These are phyloP conservation scores for Colletotrichum lindemuthianum DNA, from an alignment of 2,329 filamentous ascomycete species.

Conservation along the genomic window DNA sequence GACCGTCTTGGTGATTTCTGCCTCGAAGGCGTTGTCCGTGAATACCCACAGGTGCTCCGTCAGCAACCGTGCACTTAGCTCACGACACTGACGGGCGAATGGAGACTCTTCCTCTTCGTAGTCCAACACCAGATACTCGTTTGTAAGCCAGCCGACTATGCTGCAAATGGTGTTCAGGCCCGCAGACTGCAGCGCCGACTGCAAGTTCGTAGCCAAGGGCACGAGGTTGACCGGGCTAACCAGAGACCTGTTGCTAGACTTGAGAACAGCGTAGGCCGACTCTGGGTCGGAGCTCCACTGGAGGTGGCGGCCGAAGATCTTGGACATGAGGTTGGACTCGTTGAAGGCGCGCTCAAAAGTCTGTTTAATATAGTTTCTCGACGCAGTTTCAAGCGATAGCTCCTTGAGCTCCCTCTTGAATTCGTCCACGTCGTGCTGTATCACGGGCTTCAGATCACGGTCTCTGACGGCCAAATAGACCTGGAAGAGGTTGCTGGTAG, in stretches of 20 bases:
- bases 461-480: constrained; percentile 64
- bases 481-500: constrained; percentile 64
- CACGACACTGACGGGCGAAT: constrained; percentile 63
- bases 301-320: constrained; percentile 66
- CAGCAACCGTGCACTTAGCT: constrained; percentile 65
- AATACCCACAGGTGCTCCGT: constrained; percentile 68
- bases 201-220: constrained; percentile 61
- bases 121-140: constrained; percentile 66
- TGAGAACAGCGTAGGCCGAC: constrained; percentile 63
- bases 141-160: constrained; percentile 66
- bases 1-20: constrained; percentile 65
- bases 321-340: constrained; percentile 63
- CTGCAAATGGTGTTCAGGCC: constrained; percentile 63
- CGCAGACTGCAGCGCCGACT: constrained; percentile 57
- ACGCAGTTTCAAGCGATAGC: constrained; percentile 62
- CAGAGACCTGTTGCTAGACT: constrained; percentile 59
- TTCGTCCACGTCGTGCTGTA: constrained; percentile 64
- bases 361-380: constrained; percentile 68
- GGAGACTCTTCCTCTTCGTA: constrained; percentile 65
- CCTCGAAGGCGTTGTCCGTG: constrained; percentile 63
- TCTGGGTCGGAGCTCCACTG: constrained; percentile 59
- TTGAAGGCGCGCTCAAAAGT: constrained; percentile 67
- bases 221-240: constrained; percentile 65
- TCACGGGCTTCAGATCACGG: constrained; percentile 61
- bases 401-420: constrained; percentile 63